These are phyloP conservation scores for Psilocybe cubensis DNA, from an alignment of 768 basidiomycete genomes.

Conservation along the genomic window DNA sequence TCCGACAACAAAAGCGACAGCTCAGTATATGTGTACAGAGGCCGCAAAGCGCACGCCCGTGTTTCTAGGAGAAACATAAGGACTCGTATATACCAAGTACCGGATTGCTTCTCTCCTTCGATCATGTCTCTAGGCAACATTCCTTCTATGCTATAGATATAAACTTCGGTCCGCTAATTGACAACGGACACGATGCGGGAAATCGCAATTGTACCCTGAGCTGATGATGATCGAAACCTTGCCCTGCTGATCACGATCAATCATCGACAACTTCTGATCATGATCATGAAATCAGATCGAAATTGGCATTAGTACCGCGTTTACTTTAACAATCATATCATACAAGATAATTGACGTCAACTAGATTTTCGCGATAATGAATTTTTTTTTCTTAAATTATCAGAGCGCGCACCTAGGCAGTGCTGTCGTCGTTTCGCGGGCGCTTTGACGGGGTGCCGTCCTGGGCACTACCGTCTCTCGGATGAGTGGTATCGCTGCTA, in stretches of 20 bases:
- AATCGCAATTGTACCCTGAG: constrained; percentile 26
- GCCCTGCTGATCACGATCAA: constrained; percentile 33
- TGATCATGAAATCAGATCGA: constrained; percentile 34
- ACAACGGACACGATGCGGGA: too few relatives aligned
- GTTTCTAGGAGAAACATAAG: not conserved
- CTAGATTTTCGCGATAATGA: not conserved
- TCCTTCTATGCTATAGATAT: too few relatives aligned
- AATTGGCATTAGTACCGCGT: constrained; percentile 16
- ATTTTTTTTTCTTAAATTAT: not conserved
- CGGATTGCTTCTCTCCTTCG: not conserved
- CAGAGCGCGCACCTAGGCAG: constrained; percentile 5
- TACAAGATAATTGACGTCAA: constrained; percentile 10
- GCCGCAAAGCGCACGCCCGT: not conserved
- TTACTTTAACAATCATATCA: constrained; percentile 10
- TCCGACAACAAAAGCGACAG: not conserved
- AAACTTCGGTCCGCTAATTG: too few relatives aligned
- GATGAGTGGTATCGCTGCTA: constrained; percentile 10
- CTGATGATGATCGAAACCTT: too few relatives aligned
- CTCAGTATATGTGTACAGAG: not conserved
- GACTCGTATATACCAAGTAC: not conserved
- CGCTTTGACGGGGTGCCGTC: constrained; percentile 38
- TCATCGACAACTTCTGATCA: constrained; percentile 32
- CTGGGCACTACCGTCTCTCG: constrained; percentile 15
- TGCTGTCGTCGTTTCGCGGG: constrained; percentile 30
- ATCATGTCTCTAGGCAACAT: not conserved